Conservation (phyloP, 1,284 basidiomycete species). For the Pseudozyma thailandica region DNA sequence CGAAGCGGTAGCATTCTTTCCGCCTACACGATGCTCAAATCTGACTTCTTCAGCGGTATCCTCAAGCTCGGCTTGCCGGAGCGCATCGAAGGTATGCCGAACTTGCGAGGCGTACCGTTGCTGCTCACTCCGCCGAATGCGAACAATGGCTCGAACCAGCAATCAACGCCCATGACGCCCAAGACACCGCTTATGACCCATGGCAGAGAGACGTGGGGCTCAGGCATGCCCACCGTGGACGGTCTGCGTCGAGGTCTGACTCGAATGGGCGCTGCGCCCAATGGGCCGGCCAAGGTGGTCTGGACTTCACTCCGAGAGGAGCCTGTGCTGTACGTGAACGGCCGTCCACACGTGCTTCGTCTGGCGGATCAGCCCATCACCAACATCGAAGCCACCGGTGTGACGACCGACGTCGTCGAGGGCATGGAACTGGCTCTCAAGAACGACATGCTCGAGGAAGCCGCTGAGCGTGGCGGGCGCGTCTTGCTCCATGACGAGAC, state of each 20-base stretch:
- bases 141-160: slow-evolving; percentile 9
- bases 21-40: slow-evolving; percentile 93
- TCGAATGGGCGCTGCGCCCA: slow-evolving; percentile 60
- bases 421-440: slow-evolving; percentile 91
- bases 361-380: slow-evolving; percentile 75
- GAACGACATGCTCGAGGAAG: slow-evolving; percentile 85
- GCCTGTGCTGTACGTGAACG: slow-evolving; percentile 71
- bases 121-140: slow-evolving; percentile 38
- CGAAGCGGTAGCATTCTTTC: slow-evolving; percentile 88
- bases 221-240: slow-evolving; percentile 66
- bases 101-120: slow-evolving; percentile 61
- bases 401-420: slow-evolving; percentile 91
- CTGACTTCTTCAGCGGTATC: slow-evolving; percentile 82
- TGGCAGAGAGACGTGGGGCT: slow-evolving; percentile 62
- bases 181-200: slow-evolving; percentile 33
- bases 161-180: slow-evolving; percentile 39
- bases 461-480: slow-evolving; percentile 78
- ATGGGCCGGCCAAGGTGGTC: slow-evolving; percentile 52
- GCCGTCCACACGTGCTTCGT: slow-evolving; percentile 84
- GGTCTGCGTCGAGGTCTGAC: slow-evolving; percentile 62
- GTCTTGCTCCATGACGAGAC: slow-evolving; percentile 92
- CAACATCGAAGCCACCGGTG: slow-evolving; percentile 78
- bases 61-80: slow-evolving; percentile 58
- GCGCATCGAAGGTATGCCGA: slow-evolving; percentile 66
- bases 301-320: slow-evolving; percentile 67